These are phyloP conservation scores for Rhodofomes roseus DNA, from an alignment of 1,284 basidiomycete genomes.

Conservation along the genomic window DNA sequence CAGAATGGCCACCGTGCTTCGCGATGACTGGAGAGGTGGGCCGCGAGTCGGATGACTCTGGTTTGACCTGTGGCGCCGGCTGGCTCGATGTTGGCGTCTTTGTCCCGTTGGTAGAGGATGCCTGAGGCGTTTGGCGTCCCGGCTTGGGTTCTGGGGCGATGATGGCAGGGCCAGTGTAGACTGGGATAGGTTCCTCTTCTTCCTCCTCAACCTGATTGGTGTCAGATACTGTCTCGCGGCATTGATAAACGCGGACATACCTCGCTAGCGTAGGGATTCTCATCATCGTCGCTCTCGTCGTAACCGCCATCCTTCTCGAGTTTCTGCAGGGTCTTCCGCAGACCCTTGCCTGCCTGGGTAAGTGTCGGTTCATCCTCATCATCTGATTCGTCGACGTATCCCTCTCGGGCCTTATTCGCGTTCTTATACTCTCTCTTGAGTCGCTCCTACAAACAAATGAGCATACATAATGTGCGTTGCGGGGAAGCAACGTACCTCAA, in stretches of 20 bases:
- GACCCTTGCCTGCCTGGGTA: conserved; percentile 67
- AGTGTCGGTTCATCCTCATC: conserved; percentile 57
- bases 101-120: conserved; percentile 15
- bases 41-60: conserved; percentile 36
- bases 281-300: conserved; percentile 82
- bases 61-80: conserved; percentile 31
- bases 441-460: conserved; percentile 54
- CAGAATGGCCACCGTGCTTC: conserved; percentile 61
- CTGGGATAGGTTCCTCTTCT: conserved; percentile 51
- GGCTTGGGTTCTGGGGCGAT: conserved; percentile 42
- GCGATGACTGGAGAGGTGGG: conserved; percentile 54
- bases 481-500: conserved; percentile 55
- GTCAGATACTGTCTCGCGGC: background rate
- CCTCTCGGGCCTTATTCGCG: conserved; percentile 71
- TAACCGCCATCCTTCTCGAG: conserved; percentile 72
- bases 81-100: conserved; percentile 27
- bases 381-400: conserved; percentile 65
- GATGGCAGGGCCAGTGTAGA: conserved; percentile 55
- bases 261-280: conserved; percentile 77
- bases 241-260: conserved; percentile 36
- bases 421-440: conserved; percentile 78
- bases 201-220: conserved; percentile 50
- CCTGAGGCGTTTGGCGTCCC: conserved; percentile 28
- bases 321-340: conserved; percentile 76
- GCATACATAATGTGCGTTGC: background rate